Percentiles rank a stretch among this genome's conserved stretches.
Conservation (phyloP, 768 basidiomycete species). For the Rhodosporidiobolus sp. region DNA sequence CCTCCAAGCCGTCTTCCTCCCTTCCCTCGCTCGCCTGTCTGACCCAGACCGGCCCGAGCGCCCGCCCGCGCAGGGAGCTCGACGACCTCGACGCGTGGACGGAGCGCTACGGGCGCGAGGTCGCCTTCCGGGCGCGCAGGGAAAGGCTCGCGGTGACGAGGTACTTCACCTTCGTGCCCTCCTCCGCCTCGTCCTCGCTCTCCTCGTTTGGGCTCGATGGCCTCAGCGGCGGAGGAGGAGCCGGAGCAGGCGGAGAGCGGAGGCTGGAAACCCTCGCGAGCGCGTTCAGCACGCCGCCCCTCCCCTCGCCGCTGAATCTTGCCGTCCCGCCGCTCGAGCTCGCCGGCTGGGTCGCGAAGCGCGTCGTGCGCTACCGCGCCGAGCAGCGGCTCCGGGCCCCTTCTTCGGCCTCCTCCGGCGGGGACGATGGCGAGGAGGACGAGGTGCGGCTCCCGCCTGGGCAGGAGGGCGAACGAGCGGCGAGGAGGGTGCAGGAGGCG, state of each 20-base stretch:
- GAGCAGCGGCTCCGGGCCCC: background rate
- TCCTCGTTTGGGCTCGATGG: too few relatives aligned
- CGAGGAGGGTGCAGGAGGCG: constrained; percentile 25
- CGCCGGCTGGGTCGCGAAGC: background rate
- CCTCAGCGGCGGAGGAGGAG: background rate
- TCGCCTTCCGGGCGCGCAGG: constrained; percentile 37
- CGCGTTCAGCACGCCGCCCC: constrained; percentile 35
- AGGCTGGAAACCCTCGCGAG: constrained; percentile 24
- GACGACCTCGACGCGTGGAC: constrained; percentile 41
- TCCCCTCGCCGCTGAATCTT: constrained; percentile 30
- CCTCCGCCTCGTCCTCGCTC: background rate
- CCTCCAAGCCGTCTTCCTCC: constrained; percentile 18
- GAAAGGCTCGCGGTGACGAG: constrained; percentile 38
- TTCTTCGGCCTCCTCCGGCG: background rate
- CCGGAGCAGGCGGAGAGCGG: background rate
- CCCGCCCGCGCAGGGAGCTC: constrained; percentile 22
- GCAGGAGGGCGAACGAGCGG: constrained; percentile 15
- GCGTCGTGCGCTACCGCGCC: background rate
- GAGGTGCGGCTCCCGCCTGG: background rate
- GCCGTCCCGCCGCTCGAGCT: constrained; percentile 6
- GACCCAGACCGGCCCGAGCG: background rate
- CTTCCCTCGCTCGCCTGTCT: background rate
- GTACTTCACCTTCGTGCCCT: constrained; percentile 37
- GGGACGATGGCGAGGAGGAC: background rate
- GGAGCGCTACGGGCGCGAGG: constrained; percentile 39